A percentile compares a stretch with the other conserved stretches of the same genome.
phyloP scores from a whole-genome alignment of 2,329 filamentous ascomycete genomes.

The Penicillium italicum region DNA sequence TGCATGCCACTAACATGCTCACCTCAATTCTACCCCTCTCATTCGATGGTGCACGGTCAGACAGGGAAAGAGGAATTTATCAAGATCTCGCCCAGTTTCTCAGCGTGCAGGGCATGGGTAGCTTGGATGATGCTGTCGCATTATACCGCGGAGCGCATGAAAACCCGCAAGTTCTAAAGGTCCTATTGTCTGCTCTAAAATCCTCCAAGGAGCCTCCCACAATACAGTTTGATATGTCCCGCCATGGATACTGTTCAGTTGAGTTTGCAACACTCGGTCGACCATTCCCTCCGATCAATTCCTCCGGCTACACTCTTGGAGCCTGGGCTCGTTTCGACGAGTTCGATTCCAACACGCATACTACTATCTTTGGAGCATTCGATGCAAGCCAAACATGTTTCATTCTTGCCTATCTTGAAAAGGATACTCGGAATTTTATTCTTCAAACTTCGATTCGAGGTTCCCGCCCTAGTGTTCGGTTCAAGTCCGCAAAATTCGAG shows the following conservation, averaged over 20 bases:
- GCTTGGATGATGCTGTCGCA: slow-evolving; percentile 77
- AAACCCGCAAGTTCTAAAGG: slow-evolving; percentile 58
- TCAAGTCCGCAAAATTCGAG: slow-evolving; percentile 76
- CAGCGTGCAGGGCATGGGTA: slow-evolving; percentile 74
- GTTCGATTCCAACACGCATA: slow-evolving; percentile 81
- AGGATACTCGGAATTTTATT: slow-evolving; percentile 89
- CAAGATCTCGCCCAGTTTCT: slow-evolving; percentile 62
- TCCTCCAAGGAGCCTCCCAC: slow-evolving; percentile 74
- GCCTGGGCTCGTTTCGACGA: slow-evolving; percentile 85
- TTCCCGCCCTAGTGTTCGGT: slow-evolving; percentile 81
- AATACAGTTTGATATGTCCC: slow-evolving; percentile 89
- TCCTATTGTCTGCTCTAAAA: slow-evolving; percentile 70
- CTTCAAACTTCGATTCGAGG: slow-evolving; percentile 91
- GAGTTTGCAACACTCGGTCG: slow-evolving; percentile 84
- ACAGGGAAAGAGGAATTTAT: slow-evolving; percentile 57
- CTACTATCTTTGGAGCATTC: slow-evolving; percentile 92
- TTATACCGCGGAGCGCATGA: slow-evolving; percentile 59
- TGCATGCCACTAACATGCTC: slow-evolving; percentile 70
- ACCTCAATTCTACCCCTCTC: slow-evolving; percentile 63
- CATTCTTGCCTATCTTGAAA: slow-evolving; percentile 87
- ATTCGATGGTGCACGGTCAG: slow-evolving; percentile 55
- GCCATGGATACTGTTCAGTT: slow-evolving; percentile 83
- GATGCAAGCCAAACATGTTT: slow-evolving; percentile 92
- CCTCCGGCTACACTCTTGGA: slow-evolving; percentile 81
- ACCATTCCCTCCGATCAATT: slow-evolving; percentile 74